Evolutionary conservation across 441 rosid genomes (phyloP), one percentile per base, ranked within the genome.

Genomic region (Croton laevigatus): DNA sequence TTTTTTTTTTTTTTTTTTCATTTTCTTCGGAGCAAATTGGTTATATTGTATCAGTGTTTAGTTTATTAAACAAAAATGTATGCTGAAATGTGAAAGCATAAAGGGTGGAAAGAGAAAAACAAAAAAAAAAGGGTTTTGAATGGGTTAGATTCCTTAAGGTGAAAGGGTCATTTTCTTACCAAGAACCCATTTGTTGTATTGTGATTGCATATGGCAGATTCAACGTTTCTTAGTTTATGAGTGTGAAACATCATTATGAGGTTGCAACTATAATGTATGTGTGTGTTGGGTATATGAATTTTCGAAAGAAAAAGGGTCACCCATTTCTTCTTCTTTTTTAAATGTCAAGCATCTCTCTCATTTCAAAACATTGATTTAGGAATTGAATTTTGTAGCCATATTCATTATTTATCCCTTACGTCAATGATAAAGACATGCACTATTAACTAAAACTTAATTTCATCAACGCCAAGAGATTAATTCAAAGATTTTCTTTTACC

Each of bases 91-190:
- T 16, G 27, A 60, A 61, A 68, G 23, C 11, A 22, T n/a, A n/a
- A 27, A 27, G 32, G 60, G 37, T 14, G 32, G 38, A 48, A 19
- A 64, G 11, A 44, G 2, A 46, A 48, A 34, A 22, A 34, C 13
- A 59, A 10, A 27, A 3, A 13, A 13, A 27, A 51, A 27, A 4
- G 8, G 8, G 74, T 71, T 69, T 64, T 59, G 3, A 14, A 36
- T 48, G 71, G 32, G 40, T 69, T 75, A 65, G 74, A 46, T 75
- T 75, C 74, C 66, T 22, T 20, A 7, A 59, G 14, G 36, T 61
- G 49, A 59, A 62, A 57, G 10, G 11, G 70, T 66, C 77, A 66
- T 57, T 73, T 66, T 76, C 79, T 69, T 36, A 68, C 73, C 66
- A 68, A 64, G 68, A 72, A 61, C 6, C 58, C 20, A 23, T 32